phyloP scores from a whole-genome alignment of 148 eudicot genomes.

The Amaranthus palmeri region DNA sequence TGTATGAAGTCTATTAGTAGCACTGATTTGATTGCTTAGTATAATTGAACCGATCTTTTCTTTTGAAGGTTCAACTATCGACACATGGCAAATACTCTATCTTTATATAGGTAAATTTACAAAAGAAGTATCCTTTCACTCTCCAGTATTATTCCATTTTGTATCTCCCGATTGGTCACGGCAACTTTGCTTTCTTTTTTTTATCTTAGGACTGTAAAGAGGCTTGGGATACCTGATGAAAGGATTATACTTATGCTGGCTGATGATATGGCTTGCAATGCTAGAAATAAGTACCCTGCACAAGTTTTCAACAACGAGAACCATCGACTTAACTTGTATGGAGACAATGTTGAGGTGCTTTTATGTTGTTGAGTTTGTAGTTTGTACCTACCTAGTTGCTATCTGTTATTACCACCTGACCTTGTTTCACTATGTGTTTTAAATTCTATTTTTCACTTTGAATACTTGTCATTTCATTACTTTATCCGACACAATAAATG shows the following conservation, averaged over 20 bases:
- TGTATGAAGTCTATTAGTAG: neutral
- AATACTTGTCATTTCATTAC: neutral
- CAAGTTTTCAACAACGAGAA: slow-evolving; percentile 99
- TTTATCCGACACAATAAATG: neutral
- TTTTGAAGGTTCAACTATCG: slow-evolving; percentile 87
- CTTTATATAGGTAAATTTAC: slow-evolving; percentile 66
- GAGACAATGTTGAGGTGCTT: slow-evolving; percentile 90
- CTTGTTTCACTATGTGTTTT: neutral
- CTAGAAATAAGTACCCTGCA: slow-evolving; percentile 94
- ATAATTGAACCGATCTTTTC: slow-evolving; percentile 11
- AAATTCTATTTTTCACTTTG: neutral
- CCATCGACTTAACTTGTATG: slow-evolving; percentile 88
- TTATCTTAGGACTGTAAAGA: slow-evolving; percentile 74
- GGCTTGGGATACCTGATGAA: slow-evolving; percentile 96
- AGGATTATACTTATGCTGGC: slow-evolving; percentile 97
- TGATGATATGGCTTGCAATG: slow-evolving; percentile 99
- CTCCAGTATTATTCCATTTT: neutral
- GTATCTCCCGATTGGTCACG: slow-evolving; percentile 6
- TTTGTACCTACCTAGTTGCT: neutral
- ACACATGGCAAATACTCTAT: slow-evolving; percentile 96
- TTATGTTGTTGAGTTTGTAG: slow-evolving; percentile 5
- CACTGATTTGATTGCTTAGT: neutral
- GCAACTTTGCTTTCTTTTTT: neutral
- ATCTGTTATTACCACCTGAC: neutral
- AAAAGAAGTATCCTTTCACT: neutral